A percentile compares a stretch with the other conserved stretches of the same genome.
These are phyloP conservation scores for Paxillus involutus DNA, from an alignment of 768 basidiomycete species.

Conservation along the genomic window DNA sequence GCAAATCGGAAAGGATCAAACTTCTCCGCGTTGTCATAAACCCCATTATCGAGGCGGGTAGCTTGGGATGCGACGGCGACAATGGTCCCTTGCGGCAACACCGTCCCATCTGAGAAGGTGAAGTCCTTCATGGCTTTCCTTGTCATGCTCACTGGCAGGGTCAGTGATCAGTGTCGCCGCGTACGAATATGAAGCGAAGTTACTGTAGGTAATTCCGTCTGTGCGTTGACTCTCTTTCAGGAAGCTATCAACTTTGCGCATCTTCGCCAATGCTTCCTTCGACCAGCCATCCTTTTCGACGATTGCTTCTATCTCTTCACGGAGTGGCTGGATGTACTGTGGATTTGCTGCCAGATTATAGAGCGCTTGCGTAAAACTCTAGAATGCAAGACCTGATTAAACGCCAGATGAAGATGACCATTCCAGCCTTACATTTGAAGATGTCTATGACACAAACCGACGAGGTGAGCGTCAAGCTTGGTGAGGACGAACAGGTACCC, in stretches of 20 bases:
- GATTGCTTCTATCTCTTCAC: conserved; percentile 34
- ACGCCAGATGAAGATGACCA: not conserved
- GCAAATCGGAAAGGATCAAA: conserved; percentile 52
- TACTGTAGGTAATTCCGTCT: conserved; percentile 25
- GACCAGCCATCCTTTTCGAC: conserved; percentile 25
- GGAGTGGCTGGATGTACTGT: conserved; percentile 29
- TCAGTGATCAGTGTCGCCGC: not conserved
- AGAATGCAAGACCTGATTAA: not conserved
- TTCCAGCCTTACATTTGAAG: conserved; percentile 12
- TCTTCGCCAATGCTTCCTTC: conserved; percentile 23
- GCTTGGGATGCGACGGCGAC: conserved; percentile 22
- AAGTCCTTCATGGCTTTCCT: conserved; percentile 31
- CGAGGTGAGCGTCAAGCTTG: not conserved
- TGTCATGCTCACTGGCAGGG: conserved; percentile 24
- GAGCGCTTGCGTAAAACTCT: conserved; percentile 35
- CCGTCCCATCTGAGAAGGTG: conserved; percentile 36
- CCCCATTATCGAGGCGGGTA: conserved; percentile 12
- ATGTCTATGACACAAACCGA: conserved; percentile 13
- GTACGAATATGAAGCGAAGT: not conserved
- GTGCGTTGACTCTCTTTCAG: conserved; percentile 33
- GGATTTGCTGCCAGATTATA: conserved; percentile 35
- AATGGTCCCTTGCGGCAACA: conserved; percentile 30
- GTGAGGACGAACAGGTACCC: no score
- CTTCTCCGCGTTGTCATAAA: conserved; percentile 30
- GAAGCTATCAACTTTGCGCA: conserved; percentile 42